A percentile compares a stretch with the other conserved stretches of the same genome.
Evolutionary conservation across 495 filamentous ascomycete species (phyloP).

Genomic region (Barbatosphaeria neglecta): DNA sequence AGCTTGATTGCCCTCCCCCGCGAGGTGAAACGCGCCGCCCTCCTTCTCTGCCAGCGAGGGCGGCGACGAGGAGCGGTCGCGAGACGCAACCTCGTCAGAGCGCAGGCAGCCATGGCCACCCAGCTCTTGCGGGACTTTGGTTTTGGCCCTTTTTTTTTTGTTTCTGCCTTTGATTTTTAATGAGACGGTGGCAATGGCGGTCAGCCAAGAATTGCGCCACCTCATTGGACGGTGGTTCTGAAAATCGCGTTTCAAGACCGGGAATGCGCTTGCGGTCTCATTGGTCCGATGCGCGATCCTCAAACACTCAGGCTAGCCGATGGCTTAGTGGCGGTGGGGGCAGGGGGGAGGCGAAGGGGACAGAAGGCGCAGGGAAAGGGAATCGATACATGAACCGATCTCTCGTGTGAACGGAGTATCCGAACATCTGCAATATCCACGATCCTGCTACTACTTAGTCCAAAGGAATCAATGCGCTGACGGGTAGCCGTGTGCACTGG

Average conservation of each 20-base stretch:
- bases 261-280: neutral
- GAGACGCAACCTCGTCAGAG: neutral
- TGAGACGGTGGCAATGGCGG: neutral
- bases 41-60: neutral
- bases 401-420: no score
- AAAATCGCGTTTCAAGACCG: slow-evolving; percentile 1
- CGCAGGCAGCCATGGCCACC: no score
- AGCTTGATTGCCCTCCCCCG: neutral
- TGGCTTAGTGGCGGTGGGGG: no score
- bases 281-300: neutral
- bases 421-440: no score
- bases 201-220: neutral
- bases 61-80: neutral
- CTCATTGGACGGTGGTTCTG: neutral
- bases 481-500: no score
- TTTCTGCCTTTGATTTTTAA: no score
- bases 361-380: no score
- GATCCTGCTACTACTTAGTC: no score
- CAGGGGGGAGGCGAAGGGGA: no score
- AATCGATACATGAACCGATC: no score
- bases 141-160: no score
- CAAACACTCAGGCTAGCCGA: slow-evolving; percentile 1
- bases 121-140: neutral
- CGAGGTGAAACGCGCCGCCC: neutral
- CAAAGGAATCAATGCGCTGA: no score